These are phyloP conservation scores for Dicorynia guianensis DNA, from an alignment of 306 rosid species.

Conservation along the genomic window DNA sequence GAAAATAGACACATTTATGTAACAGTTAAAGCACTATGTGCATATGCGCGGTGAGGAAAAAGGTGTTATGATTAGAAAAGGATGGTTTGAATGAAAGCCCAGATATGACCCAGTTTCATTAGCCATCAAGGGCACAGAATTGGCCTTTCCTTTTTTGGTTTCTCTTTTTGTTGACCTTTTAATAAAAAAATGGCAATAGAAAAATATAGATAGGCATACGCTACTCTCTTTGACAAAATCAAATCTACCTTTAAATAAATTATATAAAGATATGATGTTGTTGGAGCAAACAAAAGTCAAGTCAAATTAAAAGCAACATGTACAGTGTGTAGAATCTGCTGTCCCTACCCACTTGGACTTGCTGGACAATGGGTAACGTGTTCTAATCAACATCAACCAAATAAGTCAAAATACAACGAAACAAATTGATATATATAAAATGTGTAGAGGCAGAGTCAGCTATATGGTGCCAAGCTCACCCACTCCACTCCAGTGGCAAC, in stretches of 20 bases:
- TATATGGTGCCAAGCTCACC: background rate
- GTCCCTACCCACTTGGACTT: slow-evolving; percentile 46
- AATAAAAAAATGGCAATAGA: no score
- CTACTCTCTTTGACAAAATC: background rate
- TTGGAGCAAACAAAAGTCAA: slow-evolving; percentile 42
- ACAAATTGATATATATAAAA: no score
- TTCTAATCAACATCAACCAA: background rate
- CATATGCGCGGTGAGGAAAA: background rate
- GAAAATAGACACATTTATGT: no score
- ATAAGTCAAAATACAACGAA: background rate
- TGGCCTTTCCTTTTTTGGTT: background rate
- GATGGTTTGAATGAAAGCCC: slow-evolving; percentile 1
- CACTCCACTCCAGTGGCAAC: background rate
- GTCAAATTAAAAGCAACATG: slow-evolving; percentile 47
- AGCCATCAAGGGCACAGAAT: background rate
- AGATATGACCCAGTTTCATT: slow-evolving; percentile 11
- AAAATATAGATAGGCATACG: no score
- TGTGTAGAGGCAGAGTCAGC: background rate
- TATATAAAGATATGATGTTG: background rate
- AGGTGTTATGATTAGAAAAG: background rate
- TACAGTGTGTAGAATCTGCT: background rate
- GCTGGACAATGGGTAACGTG: background rate
- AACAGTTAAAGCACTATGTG: background rate
- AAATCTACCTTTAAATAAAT: slow-evolving; percentile 2
- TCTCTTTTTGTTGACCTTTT: no score